Conservation (phyloP, 1,284 basidiomycete species). For the Trichosporon coremiiforme region DNA sequence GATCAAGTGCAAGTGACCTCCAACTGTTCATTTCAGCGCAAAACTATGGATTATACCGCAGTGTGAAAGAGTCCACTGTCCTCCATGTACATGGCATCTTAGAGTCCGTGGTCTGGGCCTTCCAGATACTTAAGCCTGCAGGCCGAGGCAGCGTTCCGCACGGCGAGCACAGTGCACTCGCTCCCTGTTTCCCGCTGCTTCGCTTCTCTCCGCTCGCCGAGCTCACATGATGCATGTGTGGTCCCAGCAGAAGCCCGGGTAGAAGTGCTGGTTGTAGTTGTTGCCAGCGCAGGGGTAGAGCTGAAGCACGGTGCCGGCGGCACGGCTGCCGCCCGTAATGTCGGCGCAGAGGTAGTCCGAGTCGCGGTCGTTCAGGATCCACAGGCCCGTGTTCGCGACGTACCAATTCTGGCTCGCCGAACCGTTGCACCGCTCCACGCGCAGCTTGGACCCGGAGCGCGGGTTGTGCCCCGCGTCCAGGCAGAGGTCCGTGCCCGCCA, state of each 20-base stretch:
- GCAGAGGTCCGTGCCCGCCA: conserved; percentile 17
- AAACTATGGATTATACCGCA: too few relatives aligned
- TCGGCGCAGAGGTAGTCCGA: conserved; percentile 18
- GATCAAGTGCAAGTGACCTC: too few relatives aligned
- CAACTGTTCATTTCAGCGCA: too few relatives aligned
- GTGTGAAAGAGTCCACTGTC: too few relatives aligned
- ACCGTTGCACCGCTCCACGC: conserved; percentile 14
- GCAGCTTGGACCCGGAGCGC: background rate
- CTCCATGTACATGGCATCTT: background rate
- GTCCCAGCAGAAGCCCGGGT: conserved; percentile 17
- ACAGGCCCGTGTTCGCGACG: conserved; percentile 15
- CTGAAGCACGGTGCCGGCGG: conserved; percentile 12
- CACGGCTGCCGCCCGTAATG: conserved; percentile 17
- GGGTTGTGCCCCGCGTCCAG: conserved; percentile 19
- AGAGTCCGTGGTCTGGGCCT: background rate
- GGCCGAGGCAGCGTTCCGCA: too few relatives aligned
- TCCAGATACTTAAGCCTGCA: too few relatives aligned
- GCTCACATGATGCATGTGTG: conserved; percentile 20
- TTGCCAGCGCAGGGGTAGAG: conserved; percentile 9
- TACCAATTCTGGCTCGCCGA: conserved; percentile 1
- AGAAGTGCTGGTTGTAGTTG: conserved; percentile 20
- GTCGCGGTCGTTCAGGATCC: conserved; percentile 19
- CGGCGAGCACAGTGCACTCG: too few relatives aligned
- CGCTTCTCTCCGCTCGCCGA: too few relatives aligned
- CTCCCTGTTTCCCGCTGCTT: too few relatives aligned